Percentiles rank a stretch among this genome's conserved stretches.
phyloP scores from a whole-genome alignment of 176 grass and related monocot genomes.

The Paspalum notatum region DNA sequence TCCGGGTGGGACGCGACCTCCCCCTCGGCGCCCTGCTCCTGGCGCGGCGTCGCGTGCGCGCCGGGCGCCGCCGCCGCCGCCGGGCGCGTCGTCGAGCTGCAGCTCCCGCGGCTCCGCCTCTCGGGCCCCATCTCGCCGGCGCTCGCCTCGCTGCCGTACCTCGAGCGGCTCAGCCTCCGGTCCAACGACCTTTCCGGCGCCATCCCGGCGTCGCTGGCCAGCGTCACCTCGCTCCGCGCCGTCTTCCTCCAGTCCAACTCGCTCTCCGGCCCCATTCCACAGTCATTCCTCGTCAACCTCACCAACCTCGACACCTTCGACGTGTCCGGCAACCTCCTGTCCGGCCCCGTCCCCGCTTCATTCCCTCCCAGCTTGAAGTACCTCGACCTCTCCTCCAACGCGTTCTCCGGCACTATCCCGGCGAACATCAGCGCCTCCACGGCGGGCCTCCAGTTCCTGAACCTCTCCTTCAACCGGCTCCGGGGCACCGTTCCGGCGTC shows the following conservation, averaged over 20 bases:
- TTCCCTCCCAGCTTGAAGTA: constrained; percentile 58
- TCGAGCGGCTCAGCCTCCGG: constrained; percentile 85
- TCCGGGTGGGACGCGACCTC: constrained; percentile 60
- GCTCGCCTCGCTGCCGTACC: constrained; percentile 57
- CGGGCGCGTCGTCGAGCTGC: constrained; percentile 74
- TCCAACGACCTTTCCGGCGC: constrained; percentile 75
- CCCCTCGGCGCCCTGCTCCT: constrained; percentile 72
- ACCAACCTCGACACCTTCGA: constrained; percentile 72
- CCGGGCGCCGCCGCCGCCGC: not conserved
- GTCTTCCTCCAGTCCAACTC: constrained; percentile 88
- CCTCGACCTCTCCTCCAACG: constrained; percentile 93
- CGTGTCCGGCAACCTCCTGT: constrained; percentile 74
- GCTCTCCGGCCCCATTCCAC: constrained; percentile 70
- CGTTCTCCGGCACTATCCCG: constrained; percentile 71
- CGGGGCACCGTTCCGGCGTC: constrained; percentile 76
- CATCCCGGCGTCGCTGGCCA: constrained; percentile 61
- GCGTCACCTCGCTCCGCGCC: constrained; percentile 60
- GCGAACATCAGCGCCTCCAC: constrained; percentile 49
- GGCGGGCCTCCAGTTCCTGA: constrained; percentile 69
- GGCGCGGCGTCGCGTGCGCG: constrained; percentile 79
- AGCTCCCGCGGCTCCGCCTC: constrained; percentile 79
- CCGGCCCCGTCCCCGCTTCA: constrained; percentile 60
- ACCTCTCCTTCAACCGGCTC: constrained; percentile 90
- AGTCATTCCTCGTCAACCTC: constrained; percentile 71
- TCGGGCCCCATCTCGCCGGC: constrained; percentile 66